These are phyloP conservation scores for Pseudogymnoascus sp. DNA, from an alignment of 2,329 filamentous ascomycete species.

Conservation along the genomic window DNA sequence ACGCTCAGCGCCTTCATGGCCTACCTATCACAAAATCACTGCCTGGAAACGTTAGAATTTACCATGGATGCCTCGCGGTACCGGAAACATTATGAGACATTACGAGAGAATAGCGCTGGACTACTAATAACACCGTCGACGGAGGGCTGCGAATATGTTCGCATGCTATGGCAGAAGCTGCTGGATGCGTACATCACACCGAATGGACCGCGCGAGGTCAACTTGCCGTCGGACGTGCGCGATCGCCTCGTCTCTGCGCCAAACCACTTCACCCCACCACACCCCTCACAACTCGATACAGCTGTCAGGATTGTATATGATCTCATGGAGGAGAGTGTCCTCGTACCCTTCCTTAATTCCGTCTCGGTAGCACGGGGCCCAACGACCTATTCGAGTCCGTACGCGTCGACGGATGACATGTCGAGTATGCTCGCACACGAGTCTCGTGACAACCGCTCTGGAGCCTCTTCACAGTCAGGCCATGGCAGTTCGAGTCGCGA, in stretches of 20 bases:
- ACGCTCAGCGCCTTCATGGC: constrained; percentile 91
- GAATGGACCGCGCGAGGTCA: constrained; percentile 79
- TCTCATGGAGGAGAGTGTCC: constrained; percentile 92
- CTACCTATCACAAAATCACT: constrained; percentile 94
- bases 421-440: constrained; percentile 14
- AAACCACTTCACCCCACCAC: constrained; percentile 53
- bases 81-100: constrained; percentile 38
- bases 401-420: constrained; percentile 26
- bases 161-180: constrained; percentile 77
- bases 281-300: constrained; percentile 67
- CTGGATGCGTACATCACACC: constrained; percentile 85
- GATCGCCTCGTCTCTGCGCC: constrained; percentile 66
- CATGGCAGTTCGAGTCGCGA: not conserved
- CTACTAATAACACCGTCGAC: constrained; percentile 21
- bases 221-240: constrained; percentile 77
- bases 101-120: constrained; percentile 37
- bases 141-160: constrained; percentile 47
- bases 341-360: constrained; percentile 79
- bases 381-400: constrained; percentile 21
- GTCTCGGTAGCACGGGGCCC: constrained; percentile 21
- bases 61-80: constrained; percentile 91
- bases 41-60: constrained; percentile 91
- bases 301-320: constrained; percentile 87
- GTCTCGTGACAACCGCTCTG: not conserved
- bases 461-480: not conserved